These are phyloP conservation scores for Torulaspora pretoriensis DNA, from an alignment of 1,139 yeast genomes.

Conservation along the genomic window DNA sequence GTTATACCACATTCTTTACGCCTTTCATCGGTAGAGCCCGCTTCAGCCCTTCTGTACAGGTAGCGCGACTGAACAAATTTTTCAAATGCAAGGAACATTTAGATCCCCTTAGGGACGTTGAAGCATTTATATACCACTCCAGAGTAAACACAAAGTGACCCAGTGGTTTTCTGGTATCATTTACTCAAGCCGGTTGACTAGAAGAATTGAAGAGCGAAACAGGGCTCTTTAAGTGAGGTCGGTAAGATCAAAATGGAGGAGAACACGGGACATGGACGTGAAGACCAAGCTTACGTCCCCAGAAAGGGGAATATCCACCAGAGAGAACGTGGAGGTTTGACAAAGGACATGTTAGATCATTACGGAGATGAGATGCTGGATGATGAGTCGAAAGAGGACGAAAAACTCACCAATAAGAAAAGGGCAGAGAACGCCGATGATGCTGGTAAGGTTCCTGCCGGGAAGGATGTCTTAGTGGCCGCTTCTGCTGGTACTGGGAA, in stretches of 20 bases:
- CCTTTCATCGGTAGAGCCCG: too few relatives aligned
- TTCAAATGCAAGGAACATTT: conserved; percentile 7
- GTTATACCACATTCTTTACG: background rate
- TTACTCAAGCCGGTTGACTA: background rate
- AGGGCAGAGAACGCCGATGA: conserved; percentile 2
- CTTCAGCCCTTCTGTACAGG: background rate
- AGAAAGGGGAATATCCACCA: conserved; percentile 10
- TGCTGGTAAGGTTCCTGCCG: conserved; percentile 1
- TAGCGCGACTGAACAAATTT: conserved; percentile 1
- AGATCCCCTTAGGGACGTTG: conserved; percentile 1
- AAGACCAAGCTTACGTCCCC: conserved; percentile 11
- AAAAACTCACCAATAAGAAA: background rate
- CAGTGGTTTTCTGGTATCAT: background rate
- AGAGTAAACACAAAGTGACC: too few relatives aligned
- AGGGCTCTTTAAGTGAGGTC: background rate
- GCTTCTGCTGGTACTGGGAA: conserved; percentile 21
- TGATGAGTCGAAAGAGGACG: background rate
- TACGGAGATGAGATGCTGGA: conserved; percentile 11
- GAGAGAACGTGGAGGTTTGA: conserved; percentile 11
- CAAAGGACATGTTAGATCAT: conserved; percentile 11
- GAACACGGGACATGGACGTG: conserved; percentile 12
- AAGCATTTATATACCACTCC: background rate
- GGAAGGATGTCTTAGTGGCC: conserved; percentile 25
- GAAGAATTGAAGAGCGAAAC: background rate
- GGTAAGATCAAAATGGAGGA: conserved; percentile 6